phyloP scores from a whole-genome alignment of 1,139 yeast genomes.

The Pichia sp. region DNA sequence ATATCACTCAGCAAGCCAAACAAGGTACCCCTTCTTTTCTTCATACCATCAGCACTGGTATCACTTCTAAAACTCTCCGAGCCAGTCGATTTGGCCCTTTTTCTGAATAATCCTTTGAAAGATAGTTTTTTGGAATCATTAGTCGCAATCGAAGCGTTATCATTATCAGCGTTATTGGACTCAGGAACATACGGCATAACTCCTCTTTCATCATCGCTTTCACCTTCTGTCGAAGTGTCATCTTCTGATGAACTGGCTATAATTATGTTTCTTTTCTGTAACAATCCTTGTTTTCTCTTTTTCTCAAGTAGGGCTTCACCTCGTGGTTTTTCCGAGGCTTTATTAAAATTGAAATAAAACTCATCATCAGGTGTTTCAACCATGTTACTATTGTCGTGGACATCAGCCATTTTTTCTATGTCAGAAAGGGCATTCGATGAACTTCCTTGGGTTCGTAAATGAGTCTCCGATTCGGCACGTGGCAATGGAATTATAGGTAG shows the following conservation, averaged over 20 bases:
- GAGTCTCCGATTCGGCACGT: neutral
- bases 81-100: constrained; percentile 9
- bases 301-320: constrained; percentile 4
- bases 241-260: constrained; percentile 13
- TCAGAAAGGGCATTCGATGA: neutral
- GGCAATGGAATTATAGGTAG: neutral
- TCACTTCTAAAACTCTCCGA: constrained; percentile 6
- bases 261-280: constrained; percentile 2
- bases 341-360: constrained; percentile 24
- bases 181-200: neutral
- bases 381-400: neutral
- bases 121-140: neutral
- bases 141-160: constrained; percentile 4
- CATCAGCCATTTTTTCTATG: neutral
- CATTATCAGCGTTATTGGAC: constrained; percentile 1
- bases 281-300: constrained; percentile 7
- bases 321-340: constrained; percentile 12
- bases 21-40: neutral
- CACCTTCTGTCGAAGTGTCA: constrained; percentile 22
- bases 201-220: constrained; percentile 11
- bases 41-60: neutral
- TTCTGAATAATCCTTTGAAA: constrained; percentile 7
- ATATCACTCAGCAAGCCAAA: neutral
- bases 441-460: neutral
- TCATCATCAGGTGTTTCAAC: constrained; percentile 16